Evolutionary conservation across 2,329 filamentous ascomycete species (phyloP), one percentile per base, ranked within the genome.

Genomic region (Trichoderma semiorbis): DNA sequence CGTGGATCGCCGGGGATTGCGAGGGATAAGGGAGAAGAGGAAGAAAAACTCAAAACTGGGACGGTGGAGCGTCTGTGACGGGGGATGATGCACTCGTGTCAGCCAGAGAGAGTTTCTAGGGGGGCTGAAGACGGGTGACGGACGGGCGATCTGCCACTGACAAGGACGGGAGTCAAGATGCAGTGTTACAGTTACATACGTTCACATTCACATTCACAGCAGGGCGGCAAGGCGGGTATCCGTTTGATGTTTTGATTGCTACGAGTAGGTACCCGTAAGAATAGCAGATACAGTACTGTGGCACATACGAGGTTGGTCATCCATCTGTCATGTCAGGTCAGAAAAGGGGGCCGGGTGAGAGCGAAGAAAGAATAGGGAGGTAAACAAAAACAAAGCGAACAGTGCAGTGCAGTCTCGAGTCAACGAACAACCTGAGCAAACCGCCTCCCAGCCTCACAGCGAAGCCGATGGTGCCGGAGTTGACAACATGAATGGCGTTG

Each of bases 71-170:
- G 21, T 34, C 34, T 14, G 64, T 43, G 64, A 67, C 53, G 32
- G 32, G 32, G 64, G 24, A 57, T 67, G 64, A 67, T 67, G 64
- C 64, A 43, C 64, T 58, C 18, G 50, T 67, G 64, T 67, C 50
- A 43, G 50, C 34, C 50, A 58, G 47, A 24, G 30, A 66, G 64
- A 67, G 47, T 24, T 53, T 53, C n/a, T 53, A 53, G 47, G 47
- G 43, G 47, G 47, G 21, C 47, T 53, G 47, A 53, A 53, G 47
- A 53, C 47, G 47, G 47, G 47, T 53, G 47, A 53, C 11, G n/a
- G 34, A 36, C 34, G 39, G 39, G 47, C 47, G n/a, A 53, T 53
- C 47, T 53, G 21, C 63, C 43, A 32, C 16, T 21, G 10, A 30
- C 63, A 32, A 6, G 30, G 10, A 30, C 63, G 63, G 63, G 39